Base-by-base conservation (phyloP, 768 basidiomycete genomes). In the Psilocybe tampanensis region DNA sequence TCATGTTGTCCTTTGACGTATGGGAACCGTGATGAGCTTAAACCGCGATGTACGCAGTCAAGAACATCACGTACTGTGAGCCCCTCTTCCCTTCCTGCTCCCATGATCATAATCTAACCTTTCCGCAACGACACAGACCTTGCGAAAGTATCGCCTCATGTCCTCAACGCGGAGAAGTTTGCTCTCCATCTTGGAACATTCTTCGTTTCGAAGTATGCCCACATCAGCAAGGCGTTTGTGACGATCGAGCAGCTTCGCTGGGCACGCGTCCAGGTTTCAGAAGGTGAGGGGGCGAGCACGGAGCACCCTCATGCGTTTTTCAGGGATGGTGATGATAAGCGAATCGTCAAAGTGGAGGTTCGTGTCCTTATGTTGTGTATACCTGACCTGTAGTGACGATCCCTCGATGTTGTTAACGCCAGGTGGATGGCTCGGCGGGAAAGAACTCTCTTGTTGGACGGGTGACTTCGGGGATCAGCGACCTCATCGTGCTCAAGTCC, bases 281-380 rank as follows among this genome's bases (percentile, higher is more conserved):
- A 72, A 7, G 74, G 76, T 45, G 71, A 68, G 0, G 68, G 51
- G n/a, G 43, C 41, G 0, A 61, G 68, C 29, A 29, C 29, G 39
- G 74, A 70, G 2, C 95, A 98, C 69, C 70, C 83, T 7, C 92
- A 95, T 69, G 84, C 93, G 15, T 98, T 96, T 72, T 77, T 82
- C 55, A 79, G 95, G 21, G 93, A 98, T 63, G 96, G 95, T 1
- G 92, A 95, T 2, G 95, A 98, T 68, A 96, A 91, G 77, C 80
- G 86, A 3, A 68, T 88, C 29, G 80, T 86, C 6, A 82, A 83
- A 18, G 85, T 80, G 13, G 80, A 83, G 70, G 84, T 88, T 49
- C 52, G 74, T 70, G 8, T 47, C 22, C 12, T 32, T 8, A 9
- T 22, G 22, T 22, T 47, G 57, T 60, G n/a, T 29, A 17, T 22